Percentiles rank a stretch among this genome's conserved stretches.
phyloP scores from a whole-genome alignment of 768 basidiomycete species.

The Ephemerocybe angulata region DNA sequence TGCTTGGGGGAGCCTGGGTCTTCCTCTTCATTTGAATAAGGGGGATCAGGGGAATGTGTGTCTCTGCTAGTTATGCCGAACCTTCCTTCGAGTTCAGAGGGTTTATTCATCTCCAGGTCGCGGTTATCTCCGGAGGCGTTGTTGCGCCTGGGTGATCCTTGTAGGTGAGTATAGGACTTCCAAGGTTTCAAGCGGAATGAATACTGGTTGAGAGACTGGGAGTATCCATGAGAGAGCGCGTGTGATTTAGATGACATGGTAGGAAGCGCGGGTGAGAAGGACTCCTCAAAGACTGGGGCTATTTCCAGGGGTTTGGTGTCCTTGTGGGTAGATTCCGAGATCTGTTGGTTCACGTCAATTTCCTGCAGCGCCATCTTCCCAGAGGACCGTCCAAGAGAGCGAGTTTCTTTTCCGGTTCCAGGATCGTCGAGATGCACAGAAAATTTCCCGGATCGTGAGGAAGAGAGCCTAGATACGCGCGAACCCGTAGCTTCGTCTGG shows the following conservation, averaged over 20 bases:
- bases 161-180: conserved; percentile 1
- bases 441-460: neutral
- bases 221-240: conserved; percentile 9
- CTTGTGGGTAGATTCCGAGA: neutral
- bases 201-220: conserved; percentile 11
- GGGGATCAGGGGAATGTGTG: too few relatives aligned
- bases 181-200: conserved; percentile 8
- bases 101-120: too few relatives aligned
- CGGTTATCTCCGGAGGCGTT: too few relatives aligned
- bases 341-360: neutral
- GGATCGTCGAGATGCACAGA: conserved; percentile 8
- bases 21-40: too few relatives aligned
- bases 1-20: too few relatives aligned
- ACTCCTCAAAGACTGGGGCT: neutral
- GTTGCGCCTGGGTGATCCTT: neutral
- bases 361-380: neutral
- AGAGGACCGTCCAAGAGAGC: neutral
- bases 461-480: neutral
- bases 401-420: neutral
- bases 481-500: conserved; percentile 8
- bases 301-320: neutral
- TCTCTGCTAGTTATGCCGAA: too few relatives aligned
- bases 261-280: neutral
- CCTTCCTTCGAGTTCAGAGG: too few relatives aligned
- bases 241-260: neutral